phyloP scores from a whole-genome alignment of 177 flowering plant species.

The Tripterygium wilfordii region DNA sequence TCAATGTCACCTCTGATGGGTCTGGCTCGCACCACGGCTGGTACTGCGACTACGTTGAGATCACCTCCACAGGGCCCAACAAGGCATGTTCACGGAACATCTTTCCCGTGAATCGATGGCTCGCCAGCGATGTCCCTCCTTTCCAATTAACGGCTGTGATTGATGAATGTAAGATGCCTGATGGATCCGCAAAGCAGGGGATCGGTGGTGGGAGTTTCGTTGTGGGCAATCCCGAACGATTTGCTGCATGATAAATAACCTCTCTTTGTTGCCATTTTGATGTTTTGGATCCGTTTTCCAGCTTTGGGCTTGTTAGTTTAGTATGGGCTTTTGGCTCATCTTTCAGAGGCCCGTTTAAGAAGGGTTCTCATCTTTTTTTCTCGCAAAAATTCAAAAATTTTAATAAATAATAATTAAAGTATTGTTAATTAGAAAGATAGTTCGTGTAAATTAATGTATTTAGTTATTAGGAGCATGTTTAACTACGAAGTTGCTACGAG shows the following conservation, averaged over 20 bases:
- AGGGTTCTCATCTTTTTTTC: too few species aligned
- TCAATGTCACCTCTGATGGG: constrained; percentile 67
- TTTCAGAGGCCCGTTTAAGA: too few species aligned
- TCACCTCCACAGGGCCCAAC: constrained; percentile 58
- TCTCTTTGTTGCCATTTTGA: not conserved
- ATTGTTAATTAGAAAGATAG: too few species aligned
- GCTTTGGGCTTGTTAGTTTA: too few species aligned
- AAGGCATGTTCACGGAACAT: constrained; percentile 32
- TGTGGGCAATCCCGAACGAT: constrained; percentile 7
- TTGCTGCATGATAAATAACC: not conserved
- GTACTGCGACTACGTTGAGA: constrained; percentile 59
- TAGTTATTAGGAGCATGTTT: too few species aligned
- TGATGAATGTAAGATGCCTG: constrained; percentile 24
- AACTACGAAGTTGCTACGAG: too few species aligned
- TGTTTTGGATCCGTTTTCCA: too few species aligned
- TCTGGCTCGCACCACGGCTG: constrained; percentile 55
- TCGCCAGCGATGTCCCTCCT: constrained; percentile 46
- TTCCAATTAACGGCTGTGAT: constrained; percentile 29
- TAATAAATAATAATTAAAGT: too few species aligned
- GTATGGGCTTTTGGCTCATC: too few species aligned
- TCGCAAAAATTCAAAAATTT: too few species aligned
- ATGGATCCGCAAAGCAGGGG: not conserved
- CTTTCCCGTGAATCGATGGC: constrained; percentile 59
- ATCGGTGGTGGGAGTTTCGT: constrained; percentile 11
- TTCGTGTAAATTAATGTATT: too few species aligned